These are phyloP conservation scores for Xylariomycetidae sp. DNA, from an alignment of 2,329 filamentous ascomycete genomes.

Conservation along the genomic window DNA sequence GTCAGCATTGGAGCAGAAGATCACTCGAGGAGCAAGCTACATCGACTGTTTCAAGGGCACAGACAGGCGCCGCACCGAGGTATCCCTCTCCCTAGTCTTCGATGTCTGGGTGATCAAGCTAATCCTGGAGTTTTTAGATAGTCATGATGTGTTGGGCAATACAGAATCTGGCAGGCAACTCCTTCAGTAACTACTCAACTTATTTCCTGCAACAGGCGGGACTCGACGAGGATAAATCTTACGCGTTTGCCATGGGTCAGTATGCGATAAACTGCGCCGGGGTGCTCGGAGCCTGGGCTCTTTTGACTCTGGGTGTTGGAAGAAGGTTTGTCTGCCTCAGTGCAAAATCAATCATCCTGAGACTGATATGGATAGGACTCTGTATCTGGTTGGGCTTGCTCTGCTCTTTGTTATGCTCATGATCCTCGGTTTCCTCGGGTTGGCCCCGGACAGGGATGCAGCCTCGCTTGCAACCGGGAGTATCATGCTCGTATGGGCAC, in stretches of 20 bases:
- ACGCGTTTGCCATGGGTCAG: slow-evolving; percentile 59
- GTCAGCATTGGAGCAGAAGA: slow-evolving; percentile 68
- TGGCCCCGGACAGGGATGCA: slow-evolving; percentile 60
- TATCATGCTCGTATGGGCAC: slow-evolving; percentile 79
- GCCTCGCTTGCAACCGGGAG: slow-evolving; percentile 74
- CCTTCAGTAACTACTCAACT: slow-evolving; percentile 62
- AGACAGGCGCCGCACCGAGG: no score
- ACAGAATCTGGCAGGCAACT: slow-evolving; percentile 59
- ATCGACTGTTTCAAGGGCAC: no score
- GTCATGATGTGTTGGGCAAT: slow-evolving; percentile 62
- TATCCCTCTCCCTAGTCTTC: no score
- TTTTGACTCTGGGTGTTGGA: slow-evolving; percentile 72
- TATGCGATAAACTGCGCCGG: slow-evolving; percentile 73
- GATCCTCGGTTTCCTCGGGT: slow-evolving; percentile 77
- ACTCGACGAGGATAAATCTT: slow-evolving; percentile 45
- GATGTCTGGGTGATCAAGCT: no score
- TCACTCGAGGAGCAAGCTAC: no score
- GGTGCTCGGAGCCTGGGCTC: slow-evolving; percentile 74
- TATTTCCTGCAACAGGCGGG: slow-evolving; percentile 59
- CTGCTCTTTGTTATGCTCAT: slow-evolving; percentile 73
- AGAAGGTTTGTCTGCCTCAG: slow-evolving; percentile 45
- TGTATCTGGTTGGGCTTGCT: slow-evolving; percentile 73
- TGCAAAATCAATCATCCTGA: neutral
- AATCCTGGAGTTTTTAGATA: no score
- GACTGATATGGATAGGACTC: slow-evolving; percentile 23